These are phyloP conservation scores for Luffa aegyptiaca DNA, from an alignment of 306 rosid species.

Conservation along the genomic window DNA sequence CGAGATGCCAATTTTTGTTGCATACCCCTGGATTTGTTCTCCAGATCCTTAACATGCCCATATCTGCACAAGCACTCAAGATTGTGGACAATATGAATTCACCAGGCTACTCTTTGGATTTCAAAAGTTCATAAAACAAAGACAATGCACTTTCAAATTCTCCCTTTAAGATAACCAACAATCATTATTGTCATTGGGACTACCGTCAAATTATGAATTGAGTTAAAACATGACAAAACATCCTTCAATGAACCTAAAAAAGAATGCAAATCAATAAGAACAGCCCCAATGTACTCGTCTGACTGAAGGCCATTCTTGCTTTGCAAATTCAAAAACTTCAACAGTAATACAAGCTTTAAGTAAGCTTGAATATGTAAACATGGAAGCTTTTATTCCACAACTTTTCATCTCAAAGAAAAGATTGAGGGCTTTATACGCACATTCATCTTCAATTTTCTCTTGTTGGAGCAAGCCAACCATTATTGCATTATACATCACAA, in stretches of 20 bases:
- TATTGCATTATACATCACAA: conserved; percentile 40
- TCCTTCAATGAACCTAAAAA: conserved; percentile 21
- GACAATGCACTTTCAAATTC: conserved; percentile 32
- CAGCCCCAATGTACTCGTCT: conserved; percentile 43
- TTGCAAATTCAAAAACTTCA: conserved; percentile 31
- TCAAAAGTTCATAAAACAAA: conserved; percentile 28
- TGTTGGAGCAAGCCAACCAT: conserved; percentile 36
- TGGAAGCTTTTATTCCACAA: conserved; percentile 35
- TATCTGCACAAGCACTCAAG: conserved; percentile 36
- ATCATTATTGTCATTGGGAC: conserved; percentile 43
- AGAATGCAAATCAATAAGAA: conserved; percentile 42
- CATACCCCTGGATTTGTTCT: conserved; percentile 40
- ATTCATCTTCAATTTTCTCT: conserved; percentile 11
- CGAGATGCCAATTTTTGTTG: conserved; percentile 26
- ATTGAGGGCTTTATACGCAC: conserved; percentile 23
- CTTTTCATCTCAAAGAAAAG: conserved; percentile 38
- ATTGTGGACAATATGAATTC: conserved; percentile 38
- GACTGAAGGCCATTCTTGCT: conserved; percentile 31
- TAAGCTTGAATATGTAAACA: conserved; percentile 44
- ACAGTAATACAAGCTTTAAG: conserved; percentile 32
- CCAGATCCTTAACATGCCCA: conserved; percentile 39
- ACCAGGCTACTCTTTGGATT: conserved; percentile 27
- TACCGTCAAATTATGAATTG: conserved; percentile 25
- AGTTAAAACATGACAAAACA: conserved; percentile 38
- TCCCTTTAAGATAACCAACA: conserved; percentile 36